Conservation (phyloP, 148 eudicot genomes). For the Drosera capensis region DNA sequence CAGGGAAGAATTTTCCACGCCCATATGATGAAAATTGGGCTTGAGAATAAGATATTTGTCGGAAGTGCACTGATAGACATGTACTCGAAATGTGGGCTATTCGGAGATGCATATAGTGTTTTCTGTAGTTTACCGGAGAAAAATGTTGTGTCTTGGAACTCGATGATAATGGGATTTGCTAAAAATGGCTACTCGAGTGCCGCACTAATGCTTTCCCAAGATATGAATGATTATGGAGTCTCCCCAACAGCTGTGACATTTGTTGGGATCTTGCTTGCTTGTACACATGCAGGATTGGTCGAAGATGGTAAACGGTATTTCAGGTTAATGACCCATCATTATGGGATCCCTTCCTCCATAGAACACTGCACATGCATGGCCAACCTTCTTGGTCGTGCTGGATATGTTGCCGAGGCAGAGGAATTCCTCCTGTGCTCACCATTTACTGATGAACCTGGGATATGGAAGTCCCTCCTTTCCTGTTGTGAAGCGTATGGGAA, state of each 20-base stretch:
- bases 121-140: slow-evolving; percentile 27
- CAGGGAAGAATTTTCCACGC: slow-evolving; percentile 26
- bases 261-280: slow-evolving; percentile 53
- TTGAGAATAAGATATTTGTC: slow-evolving; percentile 18
- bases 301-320: slow-evolving; percentile 39
- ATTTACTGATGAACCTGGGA: slow-evolving; percentile 35
- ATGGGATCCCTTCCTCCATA: slow-evolving; percentile 35
- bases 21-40: slow-evolving; percentile 20
- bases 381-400: slow-evolving; percentile 60
- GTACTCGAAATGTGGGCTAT: slow-evolving; percentile 33
- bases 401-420: slow-evolving; percentile 33
- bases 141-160: slow-evolving; percentile 33
- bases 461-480: slow-evolving; percentile 74
- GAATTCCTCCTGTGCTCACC: slow-evolving; percentile 21
- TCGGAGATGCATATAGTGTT: slow-evolving; percentile 29
- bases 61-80: slow-evolving; percentile 37
- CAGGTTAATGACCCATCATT: slow-evolving; percentile 37
- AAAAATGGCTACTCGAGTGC: slow-evolving; percentile 28
- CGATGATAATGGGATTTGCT: slow-evolving; percentile 33
- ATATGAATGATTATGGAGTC: slow-evolving; percentile 20
- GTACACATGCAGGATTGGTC: slow-evolving; percentile 53
- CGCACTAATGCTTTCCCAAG: slow-evolving; percentile 26
- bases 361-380: slow-evolving; percentile 78
- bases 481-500: slow-evolving; percentile 56
- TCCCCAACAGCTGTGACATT: slow-evolving; percentile 24